Conservation (phyloP, 257 asterid species). For the Coffea canephora region DNA sequence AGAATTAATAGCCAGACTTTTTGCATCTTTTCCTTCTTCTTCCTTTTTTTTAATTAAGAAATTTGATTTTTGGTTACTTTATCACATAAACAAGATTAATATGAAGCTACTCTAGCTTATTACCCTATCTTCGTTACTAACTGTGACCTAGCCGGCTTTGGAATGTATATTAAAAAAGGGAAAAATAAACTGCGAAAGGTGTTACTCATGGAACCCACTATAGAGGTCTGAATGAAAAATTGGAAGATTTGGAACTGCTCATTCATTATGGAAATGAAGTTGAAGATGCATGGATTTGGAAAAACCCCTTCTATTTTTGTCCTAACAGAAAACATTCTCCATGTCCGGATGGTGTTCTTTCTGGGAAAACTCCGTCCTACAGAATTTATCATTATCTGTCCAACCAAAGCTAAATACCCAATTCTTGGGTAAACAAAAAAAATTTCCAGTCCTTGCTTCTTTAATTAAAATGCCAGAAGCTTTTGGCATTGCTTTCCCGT, state of each 20-base stretch:
- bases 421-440: conserved; percentile 1
- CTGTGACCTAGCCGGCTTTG: not conserved
- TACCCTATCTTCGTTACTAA: not conserved
- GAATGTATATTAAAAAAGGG: not conserved
- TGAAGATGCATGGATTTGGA: not conserved
- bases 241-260: not conserved
- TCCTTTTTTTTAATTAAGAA: not conserved
- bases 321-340: conserved; percentile 15
- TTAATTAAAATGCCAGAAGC: conserved; percentile 26
- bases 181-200: not conserved
- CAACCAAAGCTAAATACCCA: conserved; percentile 18
- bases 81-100: too few species aligned
- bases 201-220: not conserved
- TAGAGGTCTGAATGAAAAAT: not conserved
- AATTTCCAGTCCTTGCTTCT: conserved; percentile 7
- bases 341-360: conserved; percentile 2
- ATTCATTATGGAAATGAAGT: not conserved
- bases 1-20: not conserved
- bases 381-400: conserved; percentile 10
- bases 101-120: not conserved
- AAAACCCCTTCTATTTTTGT: not conserved
- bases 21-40: too few species aligned
- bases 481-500: conserved; percentile 60
- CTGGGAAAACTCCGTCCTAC: not conserved
- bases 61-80: too few species aligned